Evolutionary conservation across 1,284 basidiomycete genomes (phyloP).

Genomic region (Ceratobasidium sp.): DNA sequence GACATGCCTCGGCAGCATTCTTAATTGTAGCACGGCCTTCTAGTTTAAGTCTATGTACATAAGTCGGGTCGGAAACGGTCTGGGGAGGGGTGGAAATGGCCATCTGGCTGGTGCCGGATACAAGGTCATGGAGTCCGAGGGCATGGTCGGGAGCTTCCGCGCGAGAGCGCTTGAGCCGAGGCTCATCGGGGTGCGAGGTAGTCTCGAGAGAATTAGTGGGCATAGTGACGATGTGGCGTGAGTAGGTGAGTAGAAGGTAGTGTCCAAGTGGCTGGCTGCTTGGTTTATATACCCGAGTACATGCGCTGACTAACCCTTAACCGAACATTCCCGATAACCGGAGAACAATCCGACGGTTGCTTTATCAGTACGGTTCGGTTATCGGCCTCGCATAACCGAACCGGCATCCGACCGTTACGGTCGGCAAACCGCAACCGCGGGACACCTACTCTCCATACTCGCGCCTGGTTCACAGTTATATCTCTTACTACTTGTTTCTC

Average conservation of each 20-base stretch:
- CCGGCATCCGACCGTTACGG: background rate
- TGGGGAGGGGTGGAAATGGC: background rate
- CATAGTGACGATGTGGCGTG: background rate
- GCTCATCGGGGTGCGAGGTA: background rate
- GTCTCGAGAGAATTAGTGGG: background rate
- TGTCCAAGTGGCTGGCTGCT: background rate
- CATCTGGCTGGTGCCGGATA: background rate
- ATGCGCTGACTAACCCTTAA: background rate
- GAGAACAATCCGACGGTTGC: background rate
- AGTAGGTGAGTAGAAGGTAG: background rate
- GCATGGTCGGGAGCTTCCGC: background rate
- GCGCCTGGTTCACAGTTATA: too few species aligned
- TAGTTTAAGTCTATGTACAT: background rate
- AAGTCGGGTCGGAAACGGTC: background rate
- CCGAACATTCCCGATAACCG: background rate
- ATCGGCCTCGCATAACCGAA: background rate
- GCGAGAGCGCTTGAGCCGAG: background rate
- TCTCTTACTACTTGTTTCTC: too few species aligned
- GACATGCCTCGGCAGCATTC: background rate
- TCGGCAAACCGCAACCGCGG: background rate
- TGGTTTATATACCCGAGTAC: background rate
- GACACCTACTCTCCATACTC: too few species aligned
- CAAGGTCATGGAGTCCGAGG: background rate
- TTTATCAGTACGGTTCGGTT: slow-evolving; percentile 2
- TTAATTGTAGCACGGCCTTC: background rate